These are phyloP conservation scores for Trichocladium antarcticum DNA, from an alignment of 495 filamentous ascomycete species.

Conservation along the genomic window DNA sequence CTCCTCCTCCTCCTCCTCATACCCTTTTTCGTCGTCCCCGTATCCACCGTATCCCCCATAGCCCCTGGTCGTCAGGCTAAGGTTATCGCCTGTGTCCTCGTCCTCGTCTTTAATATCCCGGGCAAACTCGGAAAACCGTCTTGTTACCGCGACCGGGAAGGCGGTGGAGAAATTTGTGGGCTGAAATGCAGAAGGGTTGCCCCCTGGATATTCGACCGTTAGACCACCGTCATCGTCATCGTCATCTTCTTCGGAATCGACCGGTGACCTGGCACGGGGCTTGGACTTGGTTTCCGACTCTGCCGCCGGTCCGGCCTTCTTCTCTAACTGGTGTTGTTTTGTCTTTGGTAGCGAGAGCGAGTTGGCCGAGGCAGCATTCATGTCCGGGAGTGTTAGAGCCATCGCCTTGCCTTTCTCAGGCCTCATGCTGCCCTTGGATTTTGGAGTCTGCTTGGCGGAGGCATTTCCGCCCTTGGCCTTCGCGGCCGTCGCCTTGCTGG, in stretches of 20 bases:
- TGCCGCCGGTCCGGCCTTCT: constrained; percentile 12
- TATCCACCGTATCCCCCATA: constrained; percentile 1
- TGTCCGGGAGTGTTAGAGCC: constrained; percentile 18
- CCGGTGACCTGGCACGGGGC: constrained; percentile 10
- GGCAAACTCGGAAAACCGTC: constrained; percentile 34
- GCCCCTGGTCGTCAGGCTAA: constrained; percentile 1
- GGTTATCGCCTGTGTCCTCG: constrained; percentile 25
- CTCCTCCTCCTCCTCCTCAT: constrained; percentile 5
- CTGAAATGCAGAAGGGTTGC: constrained; percentile 18
- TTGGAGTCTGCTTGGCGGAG: constrained; percentile 8
- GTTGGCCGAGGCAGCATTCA: not conserved
- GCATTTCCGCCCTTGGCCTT: constrained; percentile 13
- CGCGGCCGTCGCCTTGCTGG: constrained; percentile 19
- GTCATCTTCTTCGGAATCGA: constrained; percentile 31
- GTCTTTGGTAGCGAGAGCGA: constrained; percentile 7
- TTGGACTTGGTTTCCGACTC: constrained; percentile 18
- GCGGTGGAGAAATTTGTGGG: constrained; percentile 27
- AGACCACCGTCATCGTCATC: constrained; percentile 37
- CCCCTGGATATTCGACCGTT: constrained; percentile 37
- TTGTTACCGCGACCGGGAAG: constrained; percentile 23
- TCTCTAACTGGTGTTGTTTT: constrained; percentile 1
- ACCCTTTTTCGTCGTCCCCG: not conserved
- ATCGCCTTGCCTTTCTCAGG: constrained; percentile 14
- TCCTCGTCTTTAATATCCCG: constrained; percentile 21
- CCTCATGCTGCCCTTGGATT: constrained; percentile 3